Evolutionary conservation across 352 stramenopile genomes (phyloP).

Genomic region (Phytophthora nicotianae): DNA sequence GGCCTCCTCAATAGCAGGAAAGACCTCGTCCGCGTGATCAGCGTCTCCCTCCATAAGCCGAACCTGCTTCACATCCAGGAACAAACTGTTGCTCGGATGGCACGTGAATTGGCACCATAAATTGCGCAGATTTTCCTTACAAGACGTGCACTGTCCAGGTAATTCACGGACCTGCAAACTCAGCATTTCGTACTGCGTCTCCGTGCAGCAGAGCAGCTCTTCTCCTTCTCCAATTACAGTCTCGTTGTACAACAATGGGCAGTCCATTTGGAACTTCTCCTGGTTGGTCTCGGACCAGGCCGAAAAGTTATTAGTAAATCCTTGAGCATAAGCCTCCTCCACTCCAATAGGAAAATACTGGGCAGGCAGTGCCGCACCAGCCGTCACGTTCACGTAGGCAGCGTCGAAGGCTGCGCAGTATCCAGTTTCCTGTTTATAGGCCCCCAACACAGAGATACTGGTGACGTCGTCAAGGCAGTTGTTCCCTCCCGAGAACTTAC

Average conservation of each 20-base stretch:
- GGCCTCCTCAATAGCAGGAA: constrained; percentile 68
- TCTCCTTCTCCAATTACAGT: constrained; percentile 49
- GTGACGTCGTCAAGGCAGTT: constrained; percentile 66
- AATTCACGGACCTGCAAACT: constrained; percentile 68
- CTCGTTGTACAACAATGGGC: constrained; percentile 70
- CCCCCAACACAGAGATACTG: constrained; percentile 49
- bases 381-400: constrained; percentile 56
- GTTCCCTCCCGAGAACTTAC: constrained; percentile 66
- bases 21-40: constrained; percentile 52
- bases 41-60: constrained; percentile 60
- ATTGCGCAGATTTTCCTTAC: constrained; percentile 78
- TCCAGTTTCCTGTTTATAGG: constrained; percentile 53
- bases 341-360: constrained; percentile 70
- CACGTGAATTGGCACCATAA: constrained; percentile 85
- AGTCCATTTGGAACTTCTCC: constrained; percentile 70
- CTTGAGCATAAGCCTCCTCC: constrained; percentile 55
- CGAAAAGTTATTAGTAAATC: constrained; percentile 77
- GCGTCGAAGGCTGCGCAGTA: constrained; percentile 72
- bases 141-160: constrained; percentile 62
- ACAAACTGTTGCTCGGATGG: constrained; percentile 80
- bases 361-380: constrained; percentile 45
- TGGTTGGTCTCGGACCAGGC: constrained; percentile 65
- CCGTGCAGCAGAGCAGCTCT: constrained; percentile 78
- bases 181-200: constrained; percentile 71
- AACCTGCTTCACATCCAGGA: constrained; percentile 73